Percentiles rank a stretch among this genome's conserved stretches.
Conservation (phyloP, 163 green algal species). For the Prototheca wickerhamii region DNA sequence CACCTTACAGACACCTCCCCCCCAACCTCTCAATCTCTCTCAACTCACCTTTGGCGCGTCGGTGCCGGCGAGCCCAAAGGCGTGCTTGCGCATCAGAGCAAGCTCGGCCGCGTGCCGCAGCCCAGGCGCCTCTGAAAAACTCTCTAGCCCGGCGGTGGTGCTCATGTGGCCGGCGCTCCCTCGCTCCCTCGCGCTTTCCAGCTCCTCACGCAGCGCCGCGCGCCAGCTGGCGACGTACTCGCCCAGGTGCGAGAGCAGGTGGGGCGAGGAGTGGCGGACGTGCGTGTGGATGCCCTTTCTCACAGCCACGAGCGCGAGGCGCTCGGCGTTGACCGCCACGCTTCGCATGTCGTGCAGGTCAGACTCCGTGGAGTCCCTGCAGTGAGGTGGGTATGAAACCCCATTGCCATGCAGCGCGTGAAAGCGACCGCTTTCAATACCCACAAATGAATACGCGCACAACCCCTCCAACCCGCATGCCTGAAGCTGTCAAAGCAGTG, state of each 20-base stretch:
- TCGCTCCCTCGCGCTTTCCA: conserved; percentile 12
- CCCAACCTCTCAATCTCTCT: too few relatives aligned
- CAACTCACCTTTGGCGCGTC: not conserved
- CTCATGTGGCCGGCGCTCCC: too few relatives aligned
- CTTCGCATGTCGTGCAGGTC: conserved; percentile 38
- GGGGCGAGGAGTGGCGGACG: conserved; percentile 27
- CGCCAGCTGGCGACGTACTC: not conserved
- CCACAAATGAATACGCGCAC: conserved; percentile 3
- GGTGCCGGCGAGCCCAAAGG: not conserved
- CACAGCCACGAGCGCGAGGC: conserved; percentile 27
- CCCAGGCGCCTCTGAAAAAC: not conserved
- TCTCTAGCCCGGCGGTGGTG: not conserved
- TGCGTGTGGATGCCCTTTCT: conserved; percentile 25
- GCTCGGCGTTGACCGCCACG: conserved; percentile 33
- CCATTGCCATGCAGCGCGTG: too few relatives aligned
- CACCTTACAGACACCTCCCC: not conserved
- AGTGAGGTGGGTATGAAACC: not conserved
- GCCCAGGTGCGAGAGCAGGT: conserved; percentile 28
- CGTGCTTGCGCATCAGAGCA: not conserved
- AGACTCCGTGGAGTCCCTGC: conserved; percentile 23
- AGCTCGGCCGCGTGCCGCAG: not conserved
- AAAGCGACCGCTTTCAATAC: too few relatives aligned
- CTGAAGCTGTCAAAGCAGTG: conserved; percentile 18
- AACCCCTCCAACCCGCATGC: not conserved
- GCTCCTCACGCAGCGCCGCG: not conserved